A percentile compares a stretch with the other conserved stretches of the same genome.
Evolutionary conservation across 305 asterid species (phyloP).

Genomic region (Fraxinus platypoda): DNA sequence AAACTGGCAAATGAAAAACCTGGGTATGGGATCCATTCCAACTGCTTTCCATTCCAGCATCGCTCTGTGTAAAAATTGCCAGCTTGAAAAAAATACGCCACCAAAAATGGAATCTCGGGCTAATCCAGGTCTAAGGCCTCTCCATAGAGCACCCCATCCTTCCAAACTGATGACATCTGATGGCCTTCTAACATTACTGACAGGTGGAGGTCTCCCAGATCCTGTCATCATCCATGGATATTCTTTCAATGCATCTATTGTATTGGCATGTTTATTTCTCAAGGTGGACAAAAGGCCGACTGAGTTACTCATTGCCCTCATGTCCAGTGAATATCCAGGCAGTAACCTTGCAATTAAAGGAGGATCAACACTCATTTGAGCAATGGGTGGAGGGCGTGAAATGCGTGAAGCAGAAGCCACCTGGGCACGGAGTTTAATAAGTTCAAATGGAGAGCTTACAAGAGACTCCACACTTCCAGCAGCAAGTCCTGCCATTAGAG

Average conservation of each 20-base stretch:
- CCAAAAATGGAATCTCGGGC: slow-evolving; percentile 85
- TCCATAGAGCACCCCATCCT: slow-evolving; percentile 89
- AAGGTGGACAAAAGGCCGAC: slow-evolving; percentile 67
- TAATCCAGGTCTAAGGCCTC: slow-evolving; percentile 80
- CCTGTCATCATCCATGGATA: slow-evolving; percentile 99
- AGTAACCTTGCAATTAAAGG: slow-evolving; percentile 61
- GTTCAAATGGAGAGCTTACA: slow-evolving; percentile 86
- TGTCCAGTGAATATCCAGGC: slow-evolving; percentile 65
- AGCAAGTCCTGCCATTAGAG: slow-evolving; percentile 78
- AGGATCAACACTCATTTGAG: slow-evolving; percentile 46
- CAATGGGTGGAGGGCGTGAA: slow-evolving; percentile 32
- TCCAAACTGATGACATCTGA: slow-evolving; percentile 64
- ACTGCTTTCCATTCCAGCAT: slow-evolving; percentile 93
- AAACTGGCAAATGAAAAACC: slow-evolving; percentile 39
- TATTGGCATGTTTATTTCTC: slow-evolving; percentile 52
- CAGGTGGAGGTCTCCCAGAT: slow-evolving; percentile 83
- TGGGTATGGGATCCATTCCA: slow-evolving; percentile 82
- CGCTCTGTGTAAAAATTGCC: slow-evolving; percentile 72
- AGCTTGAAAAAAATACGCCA: slow-evolving; percentile 82
- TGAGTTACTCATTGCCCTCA: slow-evolving; percentile 58
- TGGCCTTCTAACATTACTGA: slow-evolving; percentile 58
- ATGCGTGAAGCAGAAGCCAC: slow-evolving; percentile 79
- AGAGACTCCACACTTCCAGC: slow-evolving; percentile 78
- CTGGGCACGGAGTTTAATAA: slow-evolving; percentile 79
- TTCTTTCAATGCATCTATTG: slow-evolving; percentile 61